These are phyloP conservation scores for Draba incana DNA, from an alignment of 345 rosid genomes.

Conservation along the genomic window DNA sequence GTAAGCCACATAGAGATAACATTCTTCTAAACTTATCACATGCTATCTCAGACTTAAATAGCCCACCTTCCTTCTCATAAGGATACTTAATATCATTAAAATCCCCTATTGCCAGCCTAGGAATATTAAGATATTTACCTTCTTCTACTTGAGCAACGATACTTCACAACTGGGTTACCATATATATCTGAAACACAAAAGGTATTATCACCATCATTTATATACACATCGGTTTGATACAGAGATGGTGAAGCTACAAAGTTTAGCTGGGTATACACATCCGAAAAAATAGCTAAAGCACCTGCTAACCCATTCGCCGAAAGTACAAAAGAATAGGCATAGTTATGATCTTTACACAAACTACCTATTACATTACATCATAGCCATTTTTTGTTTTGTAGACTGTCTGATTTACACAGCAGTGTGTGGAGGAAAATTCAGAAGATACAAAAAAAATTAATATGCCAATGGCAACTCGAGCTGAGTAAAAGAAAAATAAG, in stretches of 20 bases:
- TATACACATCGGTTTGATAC: too few species aligned
- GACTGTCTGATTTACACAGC: too few species aligned
- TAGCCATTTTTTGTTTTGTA: too few species aligned
- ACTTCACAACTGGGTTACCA: not conserved
- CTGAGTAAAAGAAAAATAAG: too few species aligned
- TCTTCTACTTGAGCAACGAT: not conserved
- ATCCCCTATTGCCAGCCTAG: not conserved
- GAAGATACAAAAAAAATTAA: too few species aligned
- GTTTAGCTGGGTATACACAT: not conserved
- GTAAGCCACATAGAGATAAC: not conserved
- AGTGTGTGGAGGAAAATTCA: too few species aligned
- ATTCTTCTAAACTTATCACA: fast-evolving
- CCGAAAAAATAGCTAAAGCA: not conserved
- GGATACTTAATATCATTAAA: not conserved
- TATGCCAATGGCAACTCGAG: too few species aligned
- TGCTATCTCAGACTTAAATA: not conserved
- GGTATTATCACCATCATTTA: too few species aligned
- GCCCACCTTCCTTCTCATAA: not conserved
- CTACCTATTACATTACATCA: too few species aligned
- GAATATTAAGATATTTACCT: not conserved
- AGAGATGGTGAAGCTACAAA: too few species aligned
- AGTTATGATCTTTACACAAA: too few species aligned
- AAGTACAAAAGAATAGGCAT: not conserved
- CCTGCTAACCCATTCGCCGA: not conserved
- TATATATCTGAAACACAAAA: too few species aligned